These are phyloP conservation scores for Medicago ruthenica DNA, from an alignment of 306 rosid genomes.

Conservation along the genomic window DNA sequence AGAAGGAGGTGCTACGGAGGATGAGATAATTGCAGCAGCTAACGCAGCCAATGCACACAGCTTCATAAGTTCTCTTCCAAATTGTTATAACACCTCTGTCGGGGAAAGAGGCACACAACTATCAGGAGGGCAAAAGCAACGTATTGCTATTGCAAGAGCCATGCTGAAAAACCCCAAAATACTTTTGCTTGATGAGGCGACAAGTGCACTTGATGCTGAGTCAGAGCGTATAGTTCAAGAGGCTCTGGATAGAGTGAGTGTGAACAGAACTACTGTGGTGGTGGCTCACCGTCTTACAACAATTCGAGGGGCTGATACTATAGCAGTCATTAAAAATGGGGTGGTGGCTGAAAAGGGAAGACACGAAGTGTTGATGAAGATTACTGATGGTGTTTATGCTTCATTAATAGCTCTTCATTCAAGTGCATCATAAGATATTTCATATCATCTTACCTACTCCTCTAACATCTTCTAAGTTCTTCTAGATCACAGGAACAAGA, in stretches of 20 bases:
- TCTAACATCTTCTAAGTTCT: background rate
- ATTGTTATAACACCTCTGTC: constrained; percentile 68
- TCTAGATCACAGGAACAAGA: background rate
- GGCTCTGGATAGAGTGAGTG: constrained; percentile 81
- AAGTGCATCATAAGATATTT: constrained; percentile 42
- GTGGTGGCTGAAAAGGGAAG: constrained; percentile 75
- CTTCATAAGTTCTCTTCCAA: constrained; percentile 72
- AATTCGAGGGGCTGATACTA: constrained; percentile 73
- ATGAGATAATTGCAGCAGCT: constrained; percentile 77
- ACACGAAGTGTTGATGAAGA: constrained; percentile 76
- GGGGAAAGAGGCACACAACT: constrained; percentile 90
- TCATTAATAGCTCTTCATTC: constrained; percentile 78
- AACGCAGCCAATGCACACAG: constrained; percentile 74
- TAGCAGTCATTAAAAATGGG: constrained; percentile 80
- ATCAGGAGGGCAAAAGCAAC: constrained; percentile 93
- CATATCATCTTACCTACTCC: background rate
- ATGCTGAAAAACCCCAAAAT: constrained; percentile 79
- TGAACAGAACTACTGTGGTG: constrained; percentile 79
- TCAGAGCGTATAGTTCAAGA: constrained; percentile 85
- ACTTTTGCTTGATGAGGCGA: constrained; percentile 88
- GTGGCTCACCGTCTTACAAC: constrained; percentile 90
- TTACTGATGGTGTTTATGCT: constrained; percentile 68
- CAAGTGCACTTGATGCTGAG: constrained; percentile 90
- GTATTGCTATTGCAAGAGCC: constrained; percentile 91
- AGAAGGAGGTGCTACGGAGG: constrained; percentile 58